phyloP scores from a whole-genome alignment of 225 moss, liverwort and hornwort species.

The Polytrichum formosum region DNA sequence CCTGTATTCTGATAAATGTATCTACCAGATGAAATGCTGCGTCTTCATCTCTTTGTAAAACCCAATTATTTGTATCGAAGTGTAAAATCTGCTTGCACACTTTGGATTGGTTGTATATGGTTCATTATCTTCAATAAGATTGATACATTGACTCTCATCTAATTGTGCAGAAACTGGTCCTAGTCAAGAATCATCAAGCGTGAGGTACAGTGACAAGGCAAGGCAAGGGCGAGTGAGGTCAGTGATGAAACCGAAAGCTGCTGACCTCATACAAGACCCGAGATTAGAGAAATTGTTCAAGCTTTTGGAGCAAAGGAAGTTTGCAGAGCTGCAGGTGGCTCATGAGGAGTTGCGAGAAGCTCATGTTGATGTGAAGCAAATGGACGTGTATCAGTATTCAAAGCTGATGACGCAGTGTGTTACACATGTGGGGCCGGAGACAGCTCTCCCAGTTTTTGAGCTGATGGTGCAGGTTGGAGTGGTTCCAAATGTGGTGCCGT shows the following conservation, averaged over 20 bases:
- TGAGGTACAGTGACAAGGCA: conserved; percentile 4
- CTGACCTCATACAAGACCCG: conserved; percentile 34
- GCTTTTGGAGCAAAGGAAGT: conserved; percentile 37
- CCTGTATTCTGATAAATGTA: no score
- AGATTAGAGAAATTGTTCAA: conserved; percentile 40
- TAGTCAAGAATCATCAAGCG: conserved; percentile 14
- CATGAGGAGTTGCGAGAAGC: conserved; percentile 36
- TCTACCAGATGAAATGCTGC: no score
- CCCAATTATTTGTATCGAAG: no score
- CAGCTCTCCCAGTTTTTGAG: conserved; percentile 52
- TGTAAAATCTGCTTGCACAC: no score
- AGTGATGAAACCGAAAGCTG: conserved; percentile 8
- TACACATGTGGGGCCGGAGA: conserved; percentile 41
- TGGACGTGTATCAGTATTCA: conserved; percentile 41
- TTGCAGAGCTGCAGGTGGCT: conserved; percentile 36
- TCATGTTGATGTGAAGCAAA: conserved; percentile 13
- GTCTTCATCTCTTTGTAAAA: no score
- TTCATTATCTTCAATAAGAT: neutral
- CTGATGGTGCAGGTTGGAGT: conserved; percentile 58
- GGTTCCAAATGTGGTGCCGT: conserved; percentile 54
- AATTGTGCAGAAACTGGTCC: conserved; percentile 24
- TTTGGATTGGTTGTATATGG: neutral
- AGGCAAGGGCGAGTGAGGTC: conserved; percentile 10
- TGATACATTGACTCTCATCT: neutral
- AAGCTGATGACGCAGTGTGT: conserved; percentile 57